Conservation (phyloP, 2,329 filamentous ascomycete genomes). For the Helicocarpus griseus region DNA sequence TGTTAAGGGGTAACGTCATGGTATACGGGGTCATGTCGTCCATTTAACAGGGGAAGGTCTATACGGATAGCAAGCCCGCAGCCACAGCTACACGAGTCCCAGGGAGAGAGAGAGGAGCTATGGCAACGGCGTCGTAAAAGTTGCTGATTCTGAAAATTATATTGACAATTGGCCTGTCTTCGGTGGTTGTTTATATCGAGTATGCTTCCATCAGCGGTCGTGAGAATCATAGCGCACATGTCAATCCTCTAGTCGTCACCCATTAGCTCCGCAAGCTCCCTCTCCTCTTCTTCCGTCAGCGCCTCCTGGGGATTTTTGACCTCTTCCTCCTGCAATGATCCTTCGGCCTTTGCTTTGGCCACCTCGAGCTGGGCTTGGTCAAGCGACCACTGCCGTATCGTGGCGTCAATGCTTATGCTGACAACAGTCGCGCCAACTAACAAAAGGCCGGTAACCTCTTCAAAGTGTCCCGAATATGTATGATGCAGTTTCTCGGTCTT, state of each 20-base stretch:
- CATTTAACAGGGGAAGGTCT: no score
- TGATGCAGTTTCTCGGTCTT: constrained; percentile 63
- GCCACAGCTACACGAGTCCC: no score
- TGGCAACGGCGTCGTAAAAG: no score
- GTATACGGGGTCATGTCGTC: no score
- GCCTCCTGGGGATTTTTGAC: constrained; percentile 36
- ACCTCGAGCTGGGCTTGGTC: constrained; percentile 49
- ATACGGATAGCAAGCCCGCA: no score
- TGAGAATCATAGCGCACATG: no score
- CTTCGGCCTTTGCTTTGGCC: constrained; percentile 41
- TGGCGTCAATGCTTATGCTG: constrained; percentile 84
- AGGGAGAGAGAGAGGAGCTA: no score
- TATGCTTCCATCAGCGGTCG: background rate
- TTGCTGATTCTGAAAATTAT: no score
- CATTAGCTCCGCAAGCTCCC: constrained; percentile 85
- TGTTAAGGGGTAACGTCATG: no score
- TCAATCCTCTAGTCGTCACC: constrained; percentile 44
- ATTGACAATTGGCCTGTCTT: no score
- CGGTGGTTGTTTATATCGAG: background rate
- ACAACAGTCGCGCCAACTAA: constrained; percentile 52
- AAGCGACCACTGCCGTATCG: constrained; percentile 75
- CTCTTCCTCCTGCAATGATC: constrained; percentile 36
- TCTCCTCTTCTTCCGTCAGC: constrained; percentile 83
- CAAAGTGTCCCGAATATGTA: constrained; percentile 73
- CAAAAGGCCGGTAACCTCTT: constrained; percentile 78